phyloP scores from a whole-genome alignment of 2,329 filamentous ascomycete species.

The Amauroascus niger region DNA sequence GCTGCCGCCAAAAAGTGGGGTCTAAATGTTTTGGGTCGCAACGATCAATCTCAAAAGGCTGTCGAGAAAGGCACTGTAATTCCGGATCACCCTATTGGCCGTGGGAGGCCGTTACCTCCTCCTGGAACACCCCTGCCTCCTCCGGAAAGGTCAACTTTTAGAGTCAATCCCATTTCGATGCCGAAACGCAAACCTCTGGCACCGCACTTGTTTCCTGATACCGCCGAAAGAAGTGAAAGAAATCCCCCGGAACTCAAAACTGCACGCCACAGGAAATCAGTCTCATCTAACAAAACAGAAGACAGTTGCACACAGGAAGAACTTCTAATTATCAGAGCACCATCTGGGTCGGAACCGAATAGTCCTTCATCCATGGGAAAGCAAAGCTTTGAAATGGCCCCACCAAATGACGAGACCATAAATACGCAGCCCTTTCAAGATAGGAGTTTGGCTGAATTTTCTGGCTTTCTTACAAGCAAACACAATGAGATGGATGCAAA shows the following conservation, averaged over 20 bases:
- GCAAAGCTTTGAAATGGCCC: not conserved
- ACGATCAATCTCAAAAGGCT: slow-evolving; percentile 31
- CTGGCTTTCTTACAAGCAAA: not conserved
- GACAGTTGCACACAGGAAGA: slow-evolving; percentile 38
- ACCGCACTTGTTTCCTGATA: slow-evolving; percentile 31
- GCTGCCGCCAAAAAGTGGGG: slow-evolving; percentile 53
- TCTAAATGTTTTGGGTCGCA: slow-evolving; percentile 41
- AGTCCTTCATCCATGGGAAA: slow-evolving; percentile 9
- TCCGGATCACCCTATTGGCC: slow-evolving; percentile 63
- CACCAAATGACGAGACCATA: not conserved
- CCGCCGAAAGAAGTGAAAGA: slow-evolving; percentile 2
- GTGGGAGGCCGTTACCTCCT: slow-evolving; percentile 71
- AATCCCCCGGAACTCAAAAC: slow-evolving; percentile 12
- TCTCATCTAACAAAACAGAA: slow-evolving; percentile 32
- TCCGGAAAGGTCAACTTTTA: slow-evolving; percentile 50
- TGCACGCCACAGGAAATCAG: slow-evolving; percentile 44
- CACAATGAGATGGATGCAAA: not conserved
- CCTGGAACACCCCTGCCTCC: slow-evolving; percentile 68
- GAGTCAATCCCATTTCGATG: slow-evolving; percentile 48
- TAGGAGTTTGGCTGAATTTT: not conserved
- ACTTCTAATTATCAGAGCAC: slow-evolving; percentile 56
- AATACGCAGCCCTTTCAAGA: not conserved
- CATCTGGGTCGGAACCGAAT: slow-evolving; percentile 44
- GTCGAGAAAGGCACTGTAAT: slow-evolving; percentile 35
- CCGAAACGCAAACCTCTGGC: slow-evolving; percentile 57